Base-by-base conservation (phyloP, 345 rosid genomes). In the Salix suchowensis region DNA sequence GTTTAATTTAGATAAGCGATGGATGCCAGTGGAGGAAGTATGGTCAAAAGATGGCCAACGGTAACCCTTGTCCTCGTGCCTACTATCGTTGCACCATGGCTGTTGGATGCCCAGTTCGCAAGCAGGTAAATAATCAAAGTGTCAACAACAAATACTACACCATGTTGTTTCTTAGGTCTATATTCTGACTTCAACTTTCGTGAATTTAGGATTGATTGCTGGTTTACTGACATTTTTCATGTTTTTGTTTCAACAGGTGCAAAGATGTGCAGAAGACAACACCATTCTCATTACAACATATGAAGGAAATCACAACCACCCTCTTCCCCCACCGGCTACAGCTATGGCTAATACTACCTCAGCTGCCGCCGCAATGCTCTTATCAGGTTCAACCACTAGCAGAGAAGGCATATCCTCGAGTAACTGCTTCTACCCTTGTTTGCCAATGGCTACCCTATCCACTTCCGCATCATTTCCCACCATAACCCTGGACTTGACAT, bases 1-100 rank as follows among this genome's bases (percentile, higher is more conserved):
- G 48, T 36, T 58, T 4, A 55, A 50, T 65, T 50, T 85, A 94
- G 98, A 90, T 94, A 67, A 87, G 83, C 39, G 98, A 94, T 61
- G 97, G 97, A 61, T 94, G 98, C 58, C 98, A 91, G 42, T 94
- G 98, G 98, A 94, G 98, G 74, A 94, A 94, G 61, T 94, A 94
- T 50, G 98, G 98, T 34, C 98, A 94, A 76, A 94, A 94, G 83
- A 87, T 88, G 84, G 92, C 98, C 3, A 92, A 92, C 83, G 88
- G 96, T 0, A 94, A 92, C 82, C 98, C 97, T 67, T 94, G 93
- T 76, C 98, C 98, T 5, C 86, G 97, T 14, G 97, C 97, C n/a
- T 94, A 94, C 82, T 94, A 94, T 66, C 97, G 98, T 4, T 94
- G 98, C 84, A 90, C 97, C 39, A 85, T 88, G 88, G 86, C 87